Evolutionary conservation across 2,329 filamentous ascomycete species (phyloP), one percentile per base, ranked within the genome.

Genomic region (Akanthomyces lecanii): DNA sequence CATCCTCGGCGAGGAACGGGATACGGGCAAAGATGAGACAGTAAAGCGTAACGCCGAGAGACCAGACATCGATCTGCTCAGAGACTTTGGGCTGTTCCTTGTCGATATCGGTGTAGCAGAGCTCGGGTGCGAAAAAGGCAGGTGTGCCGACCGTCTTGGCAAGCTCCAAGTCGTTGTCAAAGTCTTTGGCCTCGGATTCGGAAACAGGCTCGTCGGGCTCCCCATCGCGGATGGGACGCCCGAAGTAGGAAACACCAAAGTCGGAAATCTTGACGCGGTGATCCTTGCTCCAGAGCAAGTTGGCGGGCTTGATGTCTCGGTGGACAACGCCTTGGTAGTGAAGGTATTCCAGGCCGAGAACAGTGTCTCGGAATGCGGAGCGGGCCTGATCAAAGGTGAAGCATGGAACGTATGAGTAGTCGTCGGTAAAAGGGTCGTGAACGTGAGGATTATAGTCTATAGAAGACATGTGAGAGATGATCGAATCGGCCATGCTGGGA

Each of bases 91-190:
- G 92, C 70, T 84, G 89, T 71, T 83, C 86, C 69, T 76, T 82
- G 65, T 86, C 88, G 28, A 87, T 76, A 66, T 95, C 92, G 1
- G 91, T 96, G 73, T 93, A 95, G 77, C 95, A 99, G 44, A 99
- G 82, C 74, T 99, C 95, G 4, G 95, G 95, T 1, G 95, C 95
- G 72, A 97, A 99, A 77, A 99, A 99, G 1, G 94, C 95, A 6
- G 95, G 95, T 0, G 95, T 99, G 59, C 95, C 95, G 6, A 98
- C 95, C 1, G 95, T 98, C 80, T 98, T 98, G 65, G 95, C 94
- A n/a, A 99, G 81, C 73, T 98, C 95, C 65, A 96, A 86, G 66
- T 96, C 93, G 72, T 97, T 92, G 69, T 97, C 93, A 64, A 96
- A 87, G 70, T 96, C 91, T 47, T 86, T 87, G 12, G 91, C 90